A percentile compares a stretch with the other conserved stretches of the same genome.
Conservation (phyloP, 805 yeast genomes). For the Lipomyces japonicus region DNA sequence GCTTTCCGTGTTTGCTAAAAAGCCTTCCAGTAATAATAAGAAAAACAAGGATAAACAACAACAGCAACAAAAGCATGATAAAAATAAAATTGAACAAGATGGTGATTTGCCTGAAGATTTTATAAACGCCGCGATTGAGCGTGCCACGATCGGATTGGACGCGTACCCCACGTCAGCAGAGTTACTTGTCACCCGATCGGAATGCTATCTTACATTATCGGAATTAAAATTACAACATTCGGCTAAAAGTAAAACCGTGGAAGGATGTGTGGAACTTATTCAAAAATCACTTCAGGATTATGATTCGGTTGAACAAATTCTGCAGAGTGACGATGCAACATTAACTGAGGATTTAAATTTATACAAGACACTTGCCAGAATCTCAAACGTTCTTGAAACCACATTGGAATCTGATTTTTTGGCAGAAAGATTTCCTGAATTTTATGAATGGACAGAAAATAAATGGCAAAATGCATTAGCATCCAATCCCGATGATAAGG, state of each 20-base stretch:
- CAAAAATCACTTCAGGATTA: constrained; percentile 27
- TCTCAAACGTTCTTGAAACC: constrained; percentile 17
- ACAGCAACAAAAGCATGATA: constrained; percentile 25
- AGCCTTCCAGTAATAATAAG: constrained; percentile 28
- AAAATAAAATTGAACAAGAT: constrained; percentile 20
- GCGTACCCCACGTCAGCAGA: constrained; percentile 46
- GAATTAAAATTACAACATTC: constrained; percentile 35
- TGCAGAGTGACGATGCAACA: background rate
- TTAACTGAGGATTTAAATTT: background rate
- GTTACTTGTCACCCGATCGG: constrained; percentile 52
- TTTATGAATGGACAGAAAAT: constrained; percentile 20
- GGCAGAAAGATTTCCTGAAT: constrained; percentile 16
- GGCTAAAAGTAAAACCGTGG: constrained; percentile 39
- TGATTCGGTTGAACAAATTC: constrained; percentile 8
- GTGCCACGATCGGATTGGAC: constrained; percentile 57
- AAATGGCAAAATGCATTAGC: background rate
- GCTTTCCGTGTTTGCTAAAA: constrained; percentile 34
- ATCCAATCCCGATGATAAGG: background rate
- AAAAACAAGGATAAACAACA: constrained; percentile 29
- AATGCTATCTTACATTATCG: constrained; percentile 44
- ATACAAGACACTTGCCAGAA: constrained; percentile 5
- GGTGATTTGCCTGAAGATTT: constrained; percentile 49
- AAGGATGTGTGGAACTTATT: constrained; percentile 37
- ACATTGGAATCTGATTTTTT: constrained; percentile 22
- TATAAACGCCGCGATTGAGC: constrained; percentile 68